phyloP scores from a whole-genome alignment of 257 asterid species.

The Solanum chaucha region DNA sequence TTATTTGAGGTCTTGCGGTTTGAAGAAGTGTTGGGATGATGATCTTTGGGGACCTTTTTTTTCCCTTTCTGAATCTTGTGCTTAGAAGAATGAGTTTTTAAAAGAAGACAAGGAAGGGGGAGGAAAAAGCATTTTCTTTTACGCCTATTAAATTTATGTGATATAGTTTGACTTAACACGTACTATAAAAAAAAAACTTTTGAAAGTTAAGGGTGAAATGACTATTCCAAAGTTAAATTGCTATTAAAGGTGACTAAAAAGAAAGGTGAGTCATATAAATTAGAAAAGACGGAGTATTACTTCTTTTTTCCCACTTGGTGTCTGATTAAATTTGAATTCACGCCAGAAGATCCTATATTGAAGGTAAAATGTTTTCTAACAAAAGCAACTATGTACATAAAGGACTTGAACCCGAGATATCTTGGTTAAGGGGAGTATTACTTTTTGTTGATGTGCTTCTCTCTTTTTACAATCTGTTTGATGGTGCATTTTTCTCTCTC shows the following conservation, averaged over 20 bases:
- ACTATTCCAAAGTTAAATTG: not conserved
- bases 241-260: not conserved
- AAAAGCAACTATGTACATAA: too few species aligned
- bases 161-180: fast-evolving
- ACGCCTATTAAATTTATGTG: not conserved
- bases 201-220: not conserved
- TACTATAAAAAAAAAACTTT: too few species aligned
- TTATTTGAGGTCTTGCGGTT: conserved; percentile 11
- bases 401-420: not conserved
- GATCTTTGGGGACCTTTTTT: not conserved
- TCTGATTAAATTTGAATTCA: too few species aligned
- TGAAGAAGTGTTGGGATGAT: not conserved
- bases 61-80: not conserved
- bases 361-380: fast-evolving
- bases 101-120: not conserved
- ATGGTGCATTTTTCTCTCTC: conserved; percentile 10
- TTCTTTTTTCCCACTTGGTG: not conserved
- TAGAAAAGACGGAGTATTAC: not conserved
- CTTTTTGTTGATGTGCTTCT: conserved; percentile 27
- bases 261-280: not conserved
- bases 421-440: not conserved
- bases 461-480: conserved; percentile 20
- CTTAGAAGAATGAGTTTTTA: conserved; percentile 7
- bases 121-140: conserved; percentile 14
- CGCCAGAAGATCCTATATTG: too few species aligned